A percentile compares a stretch with the other conserved stretches of the same genome.
These are phyloP conservation scores for Aspergillus sclerotiicarbonarius DNA, from an alignment of 495 filamentous ascomycete genomes.

Conservation along the genomic window DNA sequence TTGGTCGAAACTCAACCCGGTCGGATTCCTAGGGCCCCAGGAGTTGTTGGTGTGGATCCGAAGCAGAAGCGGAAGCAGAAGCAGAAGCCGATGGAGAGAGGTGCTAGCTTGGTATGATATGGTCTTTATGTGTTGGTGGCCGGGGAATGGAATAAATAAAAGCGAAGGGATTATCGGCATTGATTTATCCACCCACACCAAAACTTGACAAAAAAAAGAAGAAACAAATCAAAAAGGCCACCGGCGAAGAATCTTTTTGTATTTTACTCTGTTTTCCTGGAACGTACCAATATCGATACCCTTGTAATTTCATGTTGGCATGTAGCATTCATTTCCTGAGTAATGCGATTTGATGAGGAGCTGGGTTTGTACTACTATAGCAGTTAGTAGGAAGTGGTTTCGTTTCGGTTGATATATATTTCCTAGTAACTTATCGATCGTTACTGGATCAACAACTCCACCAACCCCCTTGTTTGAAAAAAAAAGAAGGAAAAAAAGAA, in stretches of 20 bases:
- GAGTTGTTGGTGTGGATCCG: background rate
- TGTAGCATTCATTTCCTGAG: too few relatives aligned
- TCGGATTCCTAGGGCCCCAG: background rate
- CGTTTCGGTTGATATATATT: too few relatives aligned
- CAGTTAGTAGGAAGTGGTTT: too few relatives aligned
- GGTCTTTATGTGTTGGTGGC: background rate
- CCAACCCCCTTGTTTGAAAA: too few relatives aligned
- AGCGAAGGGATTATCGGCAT: background rate
- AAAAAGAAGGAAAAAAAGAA: too few relatives aligned
- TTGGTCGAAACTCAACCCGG: background rate
- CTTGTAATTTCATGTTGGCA: conserved; percentile 31
- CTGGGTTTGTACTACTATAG: too few relatives aligned
- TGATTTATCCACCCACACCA: background rate
- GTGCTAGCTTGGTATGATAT: background rate
- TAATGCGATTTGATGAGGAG: too few relatives aligned
- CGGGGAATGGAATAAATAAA: background rate
- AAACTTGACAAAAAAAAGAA: background rate
- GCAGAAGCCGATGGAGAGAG: background rate
- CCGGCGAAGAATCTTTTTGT: conserved; percentile 13
- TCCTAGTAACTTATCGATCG: too few relatives aligned
- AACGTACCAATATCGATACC: conserved; percentile 45
- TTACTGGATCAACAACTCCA: too few relatives aligned
- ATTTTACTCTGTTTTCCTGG: conserved; percentile 18
- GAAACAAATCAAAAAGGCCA: conserved; percentile 20
- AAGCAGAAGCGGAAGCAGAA: background rate